Base-by-base conservation (phyloP, 2,329 filamentous ascomycete genomes). In the Corinectria fuckeliana region DNA sequence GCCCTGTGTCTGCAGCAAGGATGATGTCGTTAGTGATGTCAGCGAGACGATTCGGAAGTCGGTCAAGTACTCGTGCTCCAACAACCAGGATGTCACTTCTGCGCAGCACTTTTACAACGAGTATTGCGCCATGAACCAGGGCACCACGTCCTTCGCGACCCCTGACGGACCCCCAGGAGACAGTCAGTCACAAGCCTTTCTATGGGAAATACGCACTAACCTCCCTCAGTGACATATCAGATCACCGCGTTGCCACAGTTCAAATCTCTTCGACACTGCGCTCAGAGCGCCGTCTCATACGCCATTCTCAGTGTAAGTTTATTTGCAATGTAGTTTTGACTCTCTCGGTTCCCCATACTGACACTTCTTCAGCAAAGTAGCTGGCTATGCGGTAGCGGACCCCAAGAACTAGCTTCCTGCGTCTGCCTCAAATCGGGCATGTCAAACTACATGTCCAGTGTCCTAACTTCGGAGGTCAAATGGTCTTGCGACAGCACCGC, bases 1-100 rank as follows among this genome's bases (percentile, higher is more conserved):
- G 2, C 79, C 81, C 2, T 86, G 84, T 58, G 81, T 80, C 21
- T 86, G 84, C 69, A 71, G 68, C 41, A 85, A 85, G 68, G 78
- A 80, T 47, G 76, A 80, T 36, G 82, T 85, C 55, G 80, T 81
- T 5, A 68, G 74, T 5, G 63, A 69, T 6, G 74, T 81, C 25
- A 82, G 76, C 67, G 74, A 76, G 44, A 65, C 68, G 5, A 79
- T 86, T 57, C 79, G 76, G 58, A 73, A 72, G 0, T 75, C 74
- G 4, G 80, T 81, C 25, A 77, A 76, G 49, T 74, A 70, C 1
- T 77, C 72, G 1, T 86, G 83, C 69, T 76, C 77, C 3, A 79
- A 81, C 30, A 76, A 80, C 39, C 77, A 77, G 6, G 81, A 75
- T 26, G 72, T 83, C 14, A 74, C 78, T 0, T 82, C 80, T 0